Base-by-base conservation (phyloP, 1,284 basidiomycete species). In the Fistulinella cinereoalba region DNA sequence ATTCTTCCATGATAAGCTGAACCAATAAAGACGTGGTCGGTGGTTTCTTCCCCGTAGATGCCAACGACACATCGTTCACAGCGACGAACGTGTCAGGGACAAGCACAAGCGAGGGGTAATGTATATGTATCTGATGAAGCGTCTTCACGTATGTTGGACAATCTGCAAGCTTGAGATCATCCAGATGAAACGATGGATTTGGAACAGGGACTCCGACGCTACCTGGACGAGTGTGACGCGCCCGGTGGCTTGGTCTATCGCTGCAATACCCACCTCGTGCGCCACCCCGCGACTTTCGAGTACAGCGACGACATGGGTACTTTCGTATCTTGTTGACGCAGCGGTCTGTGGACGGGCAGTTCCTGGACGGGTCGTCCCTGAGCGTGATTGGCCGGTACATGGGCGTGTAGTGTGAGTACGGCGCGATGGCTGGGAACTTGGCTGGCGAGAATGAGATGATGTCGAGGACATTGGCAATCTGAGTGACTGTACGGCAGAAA, bases 61-160 rank as follows among this genome's bases (percentile, higher is more conserved):
- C 63, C 19, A 74, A 55, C 4, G 72, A 68, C 12, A 66, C 63
- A 54, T 84, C 81, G 19, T 72, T 60, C 0, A 74, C 53, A 13
- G 83, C 77, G 23, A 91, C 56, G 54, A 85, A 88, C 0, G 85
- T 90, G 57, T 92, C 88, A 0, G 88, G 88, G 7, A 94, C 79
- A 6, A 97, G 72, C 28, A 96, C 73, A 13, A 84, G 69, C 11
- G 69, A 73, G 0, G 93, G 92, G 6, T 71, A 74, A 57, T 93
- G 83, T 9, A 92, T 64, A 51, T 85, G 80, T 71, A 96, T 79
- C 57, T 95, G 90, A 53, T 95, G 90, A 8, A 95, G 69, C 0
- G 89, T 92, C 62, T 90, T 92, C 48, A 91, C 82, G 56, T 92
- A 97, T 16, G 89, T 89, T 48, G 86, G 78, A 53, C 83, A 86